Evolutionary conservation across 2,329 filamentous ascomycete genomes (phyloP), one percentile per base, ranked within the genome.

Genomic region (Trichoderma simmonsii): DNA sequence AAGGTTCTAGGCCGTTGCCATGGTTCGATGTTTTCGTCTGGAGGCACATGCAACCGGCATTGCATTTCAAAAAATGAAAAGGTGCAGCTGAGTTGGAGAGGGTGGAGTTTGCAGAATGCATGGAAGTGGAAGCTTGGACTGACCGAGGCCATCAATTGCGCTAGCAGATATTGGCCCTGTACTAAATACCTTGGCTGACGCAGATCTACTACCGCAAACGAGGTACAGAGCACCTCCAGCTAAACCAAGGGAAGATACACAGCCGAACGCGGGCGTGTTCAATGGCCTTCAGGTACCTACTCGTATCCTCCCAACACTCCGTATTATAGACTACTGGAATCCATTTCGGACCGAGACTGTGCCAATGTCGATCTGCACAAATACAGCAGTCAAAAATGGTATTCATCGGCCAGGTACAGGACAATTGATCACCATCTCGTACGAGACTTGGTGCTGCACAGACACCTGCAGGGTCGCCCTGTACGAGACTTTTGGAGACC

Each of bases 381-480:
- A 32, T 18, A 30, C n/a, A 54, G 30, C n/a, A 54, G n/a, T 30
- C 54, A n/a, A 12, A 12, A 54, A 24, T 54, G 21, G 11, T 12
- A 12, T 51, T 21, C 18, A 21, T 51, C n/a, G 43, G 5, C 43
- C 43, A 51, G 43, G 43, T 51, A 51, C 39, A 43, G 39, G 39
- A 8, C 39, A 43, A n/a, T 43, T 43, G 39, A 43, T 43, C 43
- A 51, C n/a, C n/a, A 21, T 36, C n/a, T 21, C 24, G 57, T 34
- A 61, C 57, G 18, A 61, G 18, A 24, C 9, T 8, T 12, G 21
- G 64, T 32, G 64, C 30, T 70, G 39, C 67, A 70, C 66, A 60
- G 66, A 69, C 66, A 28, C 51, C 57, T 54, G 34, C 61, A 66
- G 56, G 70, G 60, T 14, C 9, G 36, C 56, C 48, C 64, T 62